These are phyloP conservation scores for Paramyrothecium roridum DNA, from an alignment of 2,329 filamentous ascomycete species.

Conservation along the genomic window DNA sequence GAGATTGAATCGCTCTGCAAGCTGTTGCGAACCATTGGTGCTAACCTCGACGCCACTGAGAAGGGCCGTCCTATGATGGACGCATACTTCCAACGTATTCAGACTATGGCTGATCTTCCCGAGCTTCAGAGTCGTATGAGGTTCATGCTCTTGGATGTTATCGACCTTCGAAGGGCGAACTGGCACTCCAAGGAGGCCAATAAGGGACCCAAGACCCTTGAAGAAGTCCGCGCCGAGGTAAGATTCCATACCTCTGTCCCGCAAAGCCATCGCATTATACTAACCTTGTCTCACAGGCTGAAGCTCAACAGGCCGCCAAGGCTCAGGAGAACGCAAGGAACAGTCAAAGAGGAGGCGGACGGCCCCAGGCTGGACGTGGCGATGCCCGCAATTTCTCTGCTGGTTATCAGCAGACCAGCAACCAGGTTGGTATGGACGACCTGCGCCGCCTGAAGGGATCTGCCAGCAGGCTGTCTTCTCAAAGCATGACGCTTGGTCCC, in stretches of 20 bases:
- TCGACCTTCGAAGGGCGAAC: constrained; percentile 73
- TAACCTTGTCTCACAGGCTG: constrained; percentile 41
- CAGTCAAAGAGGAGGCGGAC: constrained; percentile 66
- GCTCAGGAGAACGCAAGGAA: constrained; percentile 67
- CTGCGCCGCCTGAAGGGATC: constrained; percentile 75
- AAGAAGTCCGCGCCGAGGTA: constrained; percentile 82
- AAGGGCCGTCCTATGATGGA: constrained; percentile 87
- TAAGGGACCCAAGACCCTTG: constrained; percentile 96
- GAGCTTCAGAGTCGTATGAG: constrained; percentile 81
- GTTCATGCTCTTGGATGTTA: constrained; percentile 95
- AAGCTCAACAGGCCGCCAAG: constrained; percentile 76
- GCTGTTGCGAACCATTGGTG: constrained; percentile 86
- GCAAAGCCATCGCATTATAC: not conserved
- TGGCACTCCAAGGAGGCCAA: constrained; percentile 87
- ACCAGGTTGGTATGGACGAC: constrained; percentile 88
- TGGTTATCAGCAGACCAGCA: constrained; percentile 71
- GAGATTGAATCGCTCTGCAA: constrained; percentile 95
- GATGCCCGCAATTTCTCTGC: constrained; percentile 82
- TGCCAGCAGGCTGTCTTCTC: constrained; percentile 56
- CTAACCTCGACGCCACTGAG: constrained; percentile 77
- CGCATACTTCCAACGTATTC: constrained; percentile 88
- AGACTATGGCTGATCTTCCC: constrained; percentile 74
- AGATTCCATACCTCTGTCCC: constrained; percentile 18
- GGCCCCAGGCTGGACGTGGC: constrained; percentile 73
- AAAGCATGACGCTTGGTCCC: constrained; percentile 70